Conservation (phyloP, 2,329 filamentous ascomycete genomes). For the Alternaria sp. region DNA sequence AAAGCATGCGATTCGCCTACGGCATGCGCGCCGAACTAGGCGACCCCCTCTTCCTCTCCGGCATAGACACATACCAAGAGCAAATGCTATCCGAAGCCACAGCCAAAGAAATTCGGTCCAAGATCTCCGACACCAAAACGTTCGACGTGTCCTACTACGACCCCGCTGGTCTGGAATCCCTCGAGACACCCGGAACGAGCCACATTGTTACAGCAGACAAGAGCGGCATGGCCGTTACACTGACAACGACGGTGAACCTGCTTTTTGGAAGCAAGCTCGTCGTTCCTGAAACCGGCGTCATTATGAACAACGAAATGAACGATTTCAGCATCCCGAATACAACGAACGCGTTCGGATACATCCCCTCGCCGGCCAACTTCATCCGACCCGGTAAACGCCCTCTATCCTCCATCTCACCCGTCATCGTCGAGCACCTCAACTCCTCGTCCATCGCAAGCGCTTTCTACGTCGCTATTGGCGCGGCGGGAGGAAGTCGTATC, state of each 20-base stretch:
- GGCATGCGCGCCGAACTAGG: slow-evolving; percentile 77
- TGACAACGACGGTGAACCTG: slow-evolving; percentile 88
- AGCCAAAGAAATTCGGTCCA: slow-evolving; percentile 64
- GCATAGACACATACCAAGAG: slow-evolving; percentile 68
- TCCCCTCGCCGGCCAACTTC: slow-evolving; percentile 80
- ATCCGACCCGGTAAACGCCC: slow-evolving; percentile 82
- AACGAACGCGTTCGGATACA: slow-evolving; percentile 83
- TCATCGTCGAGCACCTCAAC: slow-evolving; percentile 72
- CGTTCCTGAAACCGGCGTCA: slow-evolving; percentile 81
- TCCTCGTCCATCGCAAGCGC: slow-evolving; percentile 49
- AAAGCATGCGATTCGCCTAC: slow-evolving; percentile 90
- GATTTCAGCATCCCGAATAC: slow-evolving; percentile 79
- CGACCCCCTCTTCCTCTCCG: slow-evolving; percentile 76
- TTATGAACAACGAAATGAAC: slow-evolving; percentile 65
- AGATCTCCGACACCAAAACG: slow-evolving; percentile 75
- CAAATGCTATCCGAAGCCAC: slow-evolving; percentile 68
- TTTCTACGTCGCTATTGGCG: slow-evolving; percentile 73
- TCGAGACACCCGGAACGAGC: slow-evolving; percentile 75
- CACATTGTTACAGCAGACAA: slow-evolving; percentile 75
- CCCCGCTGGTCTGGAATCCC: slow-evolving; percentile 67
- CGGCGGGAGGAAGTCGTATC: slow-evolving; percentile 83
- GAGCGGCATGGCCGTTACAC: slow-evolving; percentile 75
- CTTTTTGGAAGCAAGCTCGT: slow-evolving; percentile 82
- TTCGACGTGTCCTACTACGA: slow-evolving; percentile 77
- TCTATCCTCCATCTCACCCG: slow-evolving; percentile 79